Evolutionary conservation across 225 moss, liverwort and hornwort species (phyloP).

Genomic region (Climacium dendroides): DNA sequence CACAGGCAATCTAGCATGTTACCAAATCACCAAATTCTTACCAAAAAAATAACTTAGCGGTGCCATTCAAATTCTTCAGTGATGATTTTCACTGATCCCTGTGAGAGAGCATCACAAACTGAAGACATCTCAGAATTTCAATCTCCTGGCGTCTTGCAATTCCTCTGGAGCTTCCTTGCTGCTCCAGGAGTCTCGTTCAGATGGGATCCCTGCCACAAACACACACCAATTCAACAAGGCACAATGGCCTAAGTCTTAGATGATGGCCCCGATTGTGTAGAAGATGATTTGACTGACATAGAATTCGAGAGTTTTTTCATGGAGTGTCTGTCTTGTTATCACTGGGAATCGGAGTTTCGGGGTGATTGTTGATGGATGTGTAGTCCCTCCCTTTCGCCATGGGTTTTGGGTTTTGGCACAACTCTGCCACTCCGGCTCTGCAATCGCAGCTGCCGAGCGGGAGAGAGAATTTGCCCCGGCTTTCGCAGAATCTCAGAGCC

Average conservation of each 20-base stretch:
- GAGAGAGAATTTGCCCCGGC: not conserved
- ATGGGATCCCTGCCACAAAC: not conserved
- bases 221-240: not conserved
- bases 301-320: not conserved
- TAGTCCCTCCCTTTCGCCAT: not conserved
- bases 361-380: not conserved
- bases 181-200: not conserved
- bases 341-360: not conserved
- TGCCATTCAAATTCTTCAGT: not conserved
- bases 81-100: not conserved
- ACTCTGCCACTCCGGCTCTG: not conserved
- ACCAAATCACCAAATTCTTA: too few species aligned
- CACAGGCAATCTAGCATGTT: too few species aligned
- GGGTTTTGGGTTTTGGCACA: slow-evolving; percentile 8
- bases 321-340: not conserved
- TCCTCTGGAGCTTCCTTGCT: not conserved
- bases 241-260: not conserved
- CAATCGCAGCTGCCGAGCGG: not conserved
- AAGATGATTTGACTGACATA: not conserved
- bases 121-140: not conserved
- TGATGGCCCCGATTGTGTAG: not conserved
- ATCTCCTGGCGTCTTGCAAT: not conserved
- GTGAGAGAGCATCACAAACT: not conserved
- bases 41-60: too few species aligned
- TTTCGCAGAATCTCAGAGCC: not conserved